Conservation (phyloP, 2,329 filamentous ascomycete genomes). For the Ustulina deusta region DNA sequence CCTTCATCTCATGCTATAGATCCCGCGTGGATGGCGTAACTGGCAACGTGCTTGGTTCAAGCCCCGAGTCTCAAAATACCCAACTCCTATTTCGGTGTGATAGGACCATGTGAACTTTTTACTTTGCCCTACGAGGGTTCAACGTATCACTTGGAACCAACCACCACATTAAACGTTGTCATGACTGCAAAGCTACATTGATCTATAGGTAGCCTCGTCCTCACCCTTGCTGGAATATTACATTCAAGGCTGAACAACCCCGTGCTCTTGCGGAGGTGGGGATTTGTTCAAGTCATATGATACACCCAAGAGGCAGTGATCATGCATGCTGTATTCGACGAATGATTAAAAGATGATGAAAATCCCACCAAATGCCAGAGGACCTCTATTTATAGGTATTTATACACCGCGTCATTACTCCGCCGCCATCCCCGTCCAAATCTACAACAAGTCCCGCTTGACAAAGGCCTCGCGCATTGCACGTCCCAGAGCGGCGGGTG, state of each 20-base stretch:
- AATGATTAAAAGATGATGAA: constrained; percentile 30
- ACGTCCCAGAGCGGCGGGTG: constrained; percentile 91
- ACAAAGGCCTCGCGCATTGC: constrained; percentile 95
- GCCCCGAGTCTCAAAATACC: background rate
- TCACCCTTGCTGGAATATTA: background rate
- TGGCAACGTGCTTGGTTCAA: background rate
- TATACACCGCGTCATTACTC: constrained; percentile 38
- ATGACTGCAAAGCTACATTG: background rate
- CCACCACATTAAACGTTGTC: background rate
- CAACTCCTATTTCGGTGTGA: background rate
- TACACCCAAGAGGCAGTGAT: constrained; percentile 9
- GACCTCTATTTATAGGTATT: constrained; percentile 44
- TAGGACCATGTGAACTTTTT: background rate
- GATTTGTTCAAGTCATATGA: constrained; percentile 7
- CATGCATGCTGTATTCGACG: constrained; percentile 38
- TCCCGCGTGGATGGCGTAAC: background rate
- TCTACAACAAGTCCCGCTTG: constrained; percentile 91
- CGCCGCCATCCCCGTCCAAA: constrained; percentile 8
- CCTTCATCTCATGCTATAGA: background rate
- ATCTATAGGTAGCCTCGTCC: background rate
- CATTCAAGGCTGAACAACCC: background rate
- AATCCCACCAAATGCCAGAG: constrained; percentile 39
- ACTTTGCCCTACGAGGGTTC: background rate
- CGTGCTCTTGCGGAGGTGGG: background rate
- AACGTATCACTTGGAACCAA: background rate